These are phyloP conservation scores for Cryphonectria japonica DNA, from an alignment of 2,329 filamentous ascomycete species.

Conservation along the genomic window DNA sequence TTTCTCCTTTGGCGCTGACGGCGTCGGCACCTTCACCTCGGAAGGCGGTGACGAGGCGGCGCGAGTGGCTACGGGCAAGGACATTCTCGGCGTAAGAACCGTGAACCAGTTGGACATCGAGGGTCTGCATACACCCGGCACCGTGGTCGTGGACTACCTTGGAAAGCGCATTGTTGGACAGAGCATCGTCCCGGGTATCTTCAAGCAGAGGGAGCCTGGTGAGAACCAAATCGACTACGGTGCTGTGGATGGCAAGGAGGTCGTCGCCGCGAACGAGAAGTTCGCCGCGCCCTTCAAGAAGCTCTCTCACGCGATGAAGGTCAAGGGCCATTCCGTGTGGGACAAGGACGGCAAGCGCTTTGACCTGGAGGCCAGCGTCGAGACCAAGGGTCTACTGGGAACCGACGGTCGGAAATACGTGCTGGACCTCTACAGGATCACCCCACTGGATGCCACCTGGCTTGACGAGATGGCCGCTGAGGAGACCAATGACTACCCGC, in stretches of 20 bases:
- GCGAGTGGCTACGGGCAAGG: constrained; percentile 93
- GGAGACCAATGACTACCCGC: constrained; percentile 70
- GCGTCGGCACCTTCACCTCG: constrained; percentile 93
- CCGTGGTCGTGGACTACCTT: constrained; percentile 94
- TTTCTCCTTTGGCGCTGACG: constrained; percentile 97
- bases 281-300: constrained; percentile 86
- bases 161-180: constrained; percentile 97
- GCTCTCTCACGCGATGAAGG: constrained; percentile 84
- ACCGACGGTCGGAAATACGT: constrained; percentile 97
- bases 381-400: constrained; percentile 96
- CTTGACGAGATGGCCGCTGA: constrained; percentile 72
- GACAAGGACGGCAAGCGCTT: constrained; percentile 92
- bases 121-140: constrained; percentile 92
- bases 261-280: constrained; percentile 86
- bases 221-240: constrained; percentile 99
- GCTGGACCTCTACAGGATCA: constrained; percentile 93
- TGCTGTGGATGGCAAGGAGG: constrained; percentile 94
- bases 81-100: constrained; percentile 89
- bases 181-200: constrained; percentile 97
- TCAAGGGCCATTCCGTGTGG: constrained; percentile 97
- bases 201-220: constrained; percentile 95
- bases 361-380: constrained; percentile 91
- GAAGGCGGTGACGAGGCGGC: constrained; percentile 97
- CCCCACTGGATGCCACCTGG: constrained; percentile 89
- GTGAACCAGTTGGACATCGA: constrained; percentile 98